Evolutionary conservation across 225 moss, liverwort and hornwort species (phyloP).

Genomic region (Rhytidiadelphus loreus): DNA sequence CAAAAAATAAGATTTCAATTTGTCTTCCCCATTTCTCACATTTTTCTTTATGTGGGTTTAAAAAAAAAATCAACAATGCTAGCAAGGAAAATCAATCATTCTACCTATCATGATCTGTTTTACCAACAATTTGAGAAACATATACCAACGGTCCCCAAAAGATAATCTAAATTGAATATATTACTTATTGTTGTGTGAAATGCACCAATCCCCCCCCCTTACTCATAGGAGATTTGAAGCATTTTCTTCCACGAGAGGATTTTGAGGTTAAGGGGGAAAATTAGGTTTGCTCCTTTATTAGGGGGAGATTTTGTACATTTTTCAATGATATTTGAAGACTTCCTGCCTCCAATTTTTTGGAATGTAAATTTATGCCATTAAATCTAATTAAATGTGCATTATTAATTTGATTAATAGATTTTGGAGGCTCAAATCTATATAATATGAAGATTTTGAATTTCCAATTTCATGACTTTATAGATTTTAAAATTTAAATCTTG

Average conservation of each 20-base stretch:
- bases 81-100: neutral
- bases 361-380: neutral
- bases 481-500: neutral
- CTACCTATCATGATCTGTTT: neutral
- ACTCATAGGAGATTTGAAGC: neutral
- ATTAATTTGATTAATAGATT: neutral
- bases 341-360: neutral
- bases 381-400: neutral
- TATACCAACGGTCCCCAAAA: neutral
- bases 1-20: too few species aligned
- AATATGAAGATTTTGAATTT: neutral
- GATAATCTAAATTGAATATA: neutral
- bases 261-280: neutral
- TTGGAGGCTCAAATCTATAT: neutral
- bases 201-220: neutral
- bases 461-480: neutral
- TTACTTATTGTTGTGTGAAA: neutral
- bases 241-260: neutral
- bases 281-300: neutral
- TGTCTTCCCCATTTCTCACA: accelerated
- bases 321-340: neutral
- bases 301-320: neutral
- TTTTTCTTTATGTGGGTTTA: neutral
- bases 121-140: neutral
- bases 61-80: accelerated